phyloP scores from a whole-genome alignment of 192 early-diverging fungal species.

The Coemansia sp. region DNA sequence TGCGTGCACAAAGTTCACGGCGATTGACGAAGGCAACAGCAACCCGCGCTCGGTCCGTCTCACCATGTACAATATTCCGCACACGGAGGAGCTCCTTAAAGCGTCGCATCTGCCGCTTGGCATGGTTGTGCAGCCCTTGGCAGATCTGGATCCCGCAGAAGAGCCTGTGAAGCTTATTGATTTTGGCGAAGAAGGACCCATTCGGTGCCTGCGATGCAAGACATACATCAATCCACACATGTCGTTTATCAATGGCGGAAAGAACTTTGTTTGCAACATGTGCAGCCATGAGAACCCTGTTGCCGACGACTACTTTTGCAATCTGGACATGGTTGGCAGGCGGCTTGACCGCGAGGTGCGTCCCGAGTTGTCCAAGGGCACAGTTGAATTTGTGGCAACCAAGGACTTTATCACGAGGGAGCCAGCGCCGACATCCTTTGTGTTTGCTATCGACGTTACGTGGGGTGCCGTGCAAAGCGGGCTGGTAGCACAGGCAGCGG shows the following conservation, averaged over 20 bases:
- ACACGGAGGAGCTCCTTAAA: constrained; percentile 76
- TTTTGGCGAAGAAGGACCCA: constrained; percentile 82
- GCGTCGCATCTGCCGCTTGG: constrained; percentile 83
- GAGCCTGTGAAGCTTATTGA: constrained; percentile 78
- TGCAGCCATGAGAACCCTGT: constrained; percentile 85
- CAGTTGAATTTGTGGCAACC: constrained; percentile 86
- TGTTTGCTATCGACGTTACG: constrained; percentile 96
- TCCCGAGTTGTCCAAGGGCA: constrained; percentile 88
- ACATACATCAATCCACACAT: constrained; percentile 94
- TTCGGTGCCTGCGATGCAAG: constrained; percentile 88
- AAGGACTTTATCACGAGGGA: constrained; percentile 64
- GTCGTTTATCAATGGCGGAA: constrained; percentile 85
- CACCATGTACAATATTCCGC: constrained; percentile 85
- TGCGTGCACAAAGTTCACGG: constrained; percentile 74
- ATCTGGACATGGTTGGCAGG: constrained; percentile 89
- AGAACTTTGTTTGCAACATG: constrained; percentile 91
- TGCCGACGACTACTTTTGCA: constrained; percentile 87
- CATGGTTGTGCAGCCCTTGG: constrained; percentile 89
- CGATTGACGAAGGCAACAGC: constrained; percentile 90
- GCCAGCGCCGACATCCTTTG: constrained; percentile 70
- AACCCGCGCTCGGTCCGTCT: constrained; percentile 90
- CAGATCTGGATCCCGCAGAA: constrained; percentile 76
- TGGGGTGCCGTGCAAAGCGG: constrained; percentile 85
- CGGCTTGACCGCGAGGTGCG: constrained; percentile 80
- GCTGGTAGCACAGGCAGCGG: constrained; percentile 67